A percentile compares a stretch with the other conserved stretches of the same genome.
These are phyloP conservation scores for Cryptosporidium canis DNA, from an alignment of 169 alveolate genomes.

Conservation along the genomic window DNA sequence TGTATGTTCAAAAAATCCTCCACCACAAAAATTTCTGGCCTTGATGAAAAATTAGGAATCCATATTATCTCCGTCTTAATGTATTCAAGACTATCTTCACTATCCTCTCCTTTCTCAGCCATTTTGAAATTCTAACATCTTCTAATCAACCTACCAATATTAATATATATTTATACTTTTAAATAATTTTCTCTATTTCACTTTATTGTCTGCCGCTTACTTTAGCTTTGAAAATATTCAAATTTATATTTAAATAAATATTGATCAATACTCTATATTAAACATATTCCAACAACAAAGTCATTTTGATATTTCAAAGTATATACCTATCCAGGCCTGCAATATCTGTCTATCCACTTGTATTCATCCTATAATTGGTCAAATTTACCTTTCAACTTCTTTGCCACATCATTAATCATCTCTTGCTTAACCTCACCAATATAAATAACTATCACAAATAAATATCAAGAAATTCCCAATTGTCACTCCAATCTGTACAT, in stretches of 20 bases:
- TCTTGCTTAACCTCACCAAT: no score
- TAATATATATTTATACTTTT: background rate
- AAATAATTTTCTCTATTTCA: background rate
- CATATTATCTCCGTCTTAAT: background rate
- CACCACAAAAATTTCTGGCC: background rate
- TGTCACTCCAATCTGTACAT: background rate
- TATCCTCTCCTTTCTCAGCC: background rate
- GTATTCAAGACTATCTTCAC: background rate
- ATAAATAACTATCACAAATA: no score
- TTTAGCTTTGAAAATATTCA: background rate
- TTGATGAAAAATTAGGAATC: slow-evolving; percentile 29
- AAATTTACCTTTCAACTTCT: no score
- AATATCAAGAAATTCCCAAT: no score
- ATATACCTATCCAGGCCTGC: no score
- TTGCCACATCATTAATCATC: no score
- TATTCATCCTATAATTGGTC: no score
- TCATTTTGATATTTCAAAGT: no score
- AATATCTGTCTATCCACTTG: no score
- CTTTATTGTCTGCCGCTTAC: slow-evolving; percentile 2
- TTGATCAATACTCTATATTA: no score
- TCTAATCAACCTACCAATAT: background rate
- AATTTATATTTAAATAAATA: background rate
- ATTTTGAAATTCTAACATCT: background rate
- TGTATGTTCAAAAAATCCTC: slow-evolving; percentile 36
- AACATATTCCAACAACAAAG: no score